Evolutionary conservation across 768 basidiomycete species (phyloP).

Genomic region (Mycena haematopus): DNA sequence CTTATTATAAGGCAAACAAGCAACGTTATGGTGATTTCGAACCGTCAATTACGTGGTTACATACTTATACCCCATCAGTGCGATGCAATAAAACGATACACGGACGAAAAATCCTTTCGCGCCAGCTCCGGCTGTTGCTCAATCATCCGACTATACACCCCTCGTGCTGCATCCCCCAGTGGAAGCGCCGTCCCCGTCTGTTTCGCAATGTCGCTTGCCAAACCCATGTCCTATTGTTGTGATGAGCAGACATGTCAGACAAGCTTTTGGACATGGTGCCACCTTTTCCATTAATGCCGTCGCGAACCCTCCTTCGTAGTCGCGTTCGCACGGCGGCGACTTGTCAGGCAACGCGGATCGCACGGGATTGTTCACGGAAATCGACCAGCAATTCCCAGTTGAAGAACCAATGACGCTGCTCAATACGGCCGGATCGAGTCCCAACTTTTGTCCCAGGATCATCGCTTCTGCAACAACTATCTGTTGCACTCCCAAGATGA

Average conservation of each 20-base stretch:
- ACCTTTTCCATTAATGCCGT: conserved; percentile 87
- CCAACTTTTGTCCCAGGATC: conserved; percentile 84
- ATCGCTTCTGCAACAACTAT: conserved; percentile 90
- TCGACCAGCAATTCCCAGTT: conserved; percentile 85
- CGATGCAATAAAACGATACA: conserved; percentile 65
- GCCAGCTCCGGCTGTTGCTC: conserved; percentile 62
- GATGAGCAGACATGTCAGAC: background rate
- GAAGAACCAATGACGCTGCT: conserved; percentile 87
- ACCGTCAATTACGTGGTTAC: too few species aligned
- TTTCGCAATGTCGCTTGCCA: conserved; percentile 71
- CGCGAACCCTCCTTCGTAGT: conserved; percentile 88
- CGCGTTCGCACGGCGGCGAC: conserved; percentile 81
- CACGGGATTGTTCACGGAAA: conserved; percentile 88
- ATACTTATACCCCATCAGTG: background rate
- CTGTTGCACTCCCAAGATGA: conserved; percentile 79
- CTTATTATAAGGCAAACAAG: background rate
- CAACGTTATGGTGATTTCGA: too few species aligned
- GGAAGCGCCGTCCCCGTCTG: conserved; percentile 60
- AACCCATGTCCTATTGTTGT: conserved; percentile 74
- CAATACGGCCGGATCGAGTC: conserved; percentile 76
- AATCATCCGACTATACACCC: conserved; percentile 65
- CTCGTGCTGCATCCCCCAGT: conserved; percentile 67
- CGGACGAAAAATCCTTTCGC: conserved; percentile 80
- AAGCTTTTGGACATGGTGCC: background rate
- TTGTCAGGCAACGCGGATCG: conserved; percentile 72